phyloP scores from a whole-genome alignment of 495 filamentous ascomycete genomes.

The Aspergillus asperescens region DNA sequence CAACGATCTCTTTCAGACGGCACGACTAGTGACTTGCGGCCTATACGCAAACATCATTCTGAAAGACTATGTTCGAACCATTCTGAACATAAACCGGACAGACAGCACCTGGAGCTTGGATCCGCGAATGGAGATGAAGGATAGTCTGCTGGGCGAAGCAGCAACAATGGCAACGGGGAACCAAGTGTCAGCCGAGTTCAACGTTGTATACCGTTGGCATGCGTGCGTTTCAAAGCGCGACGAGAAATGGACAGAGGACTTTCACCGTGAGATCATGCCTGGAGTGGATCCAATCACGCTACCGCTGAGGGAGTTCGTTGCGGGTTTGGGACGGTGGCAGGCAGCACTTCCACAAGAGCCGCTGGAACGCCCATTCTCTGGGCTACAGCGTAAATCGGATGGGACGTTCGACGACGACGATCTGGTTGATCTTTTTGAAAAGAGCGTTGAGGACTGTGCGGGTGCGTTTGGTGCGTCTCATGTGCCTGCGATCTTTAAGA shows the following conservation, averaged over 20 bases:
- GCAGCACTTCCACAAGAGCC: conserved; percentile 55
- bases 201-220: conserved; percentile 74
- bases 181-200: conserved; percentile 75
- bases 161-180: conserved; percentile 53
- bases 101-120: conserved; percentile 71
- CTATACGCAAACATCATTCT: conserved; percentile 75
- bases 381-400: conserved; percentile 52
- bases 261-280: conserved; percentile 59
- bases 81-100: conserved; percentile 69
- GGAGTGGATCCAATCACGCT: conserved; percentile 46
- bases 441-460: conserved; percentile 56
- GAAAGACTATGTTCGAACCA: conserved; percentile 77
- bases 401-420: conserved; percentile 63
- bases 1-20: conserved; percentile 72
- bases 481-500: conserved; percentile 66
- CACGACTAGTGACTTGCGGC: conserved; percentile 65
- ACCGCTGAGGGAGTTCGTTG: conserved; percentile 51
- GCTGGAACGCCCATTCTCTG: conserved; percentile 56
- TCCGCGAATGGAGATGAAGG: conserved; percentile 54
- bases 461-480: conserved; percentile 65
- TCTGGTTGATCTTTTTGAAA: conserved; percentile 60
- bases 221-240: conserved; percentile 68
- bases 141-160: conserved; percentile 33
- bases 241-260: conserved; percentile 65
- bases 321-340: conserved; percentile 57